Conservation (phyloP, 192 early-diverging fungal genomes). For the Oehlia diaphana region DNA sequence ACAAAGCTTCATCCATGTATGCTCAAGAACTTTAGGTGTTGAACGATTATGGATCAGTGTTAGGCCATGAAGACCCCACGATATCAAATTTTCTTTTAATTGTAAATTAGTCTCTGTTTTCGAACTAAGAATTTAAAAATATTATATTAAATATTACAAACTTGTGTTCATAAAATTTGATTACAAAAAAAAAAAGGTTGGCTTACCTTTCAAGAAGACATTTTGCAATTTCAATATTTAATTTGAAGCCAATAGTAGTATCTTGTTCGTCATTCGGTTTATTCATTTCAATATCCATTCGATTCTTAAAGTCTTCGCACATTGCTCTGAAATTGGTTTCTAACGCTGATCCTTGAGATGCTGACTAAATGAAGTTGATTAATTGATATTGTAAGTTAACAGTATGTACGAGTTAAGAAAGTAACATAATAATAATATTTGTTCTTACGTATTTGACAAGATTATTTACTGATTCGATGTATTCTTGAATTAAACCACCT, state of each 20-base stretch:
- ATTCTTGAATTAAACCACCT: neutral
- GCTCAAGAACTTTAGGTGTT: neutral
- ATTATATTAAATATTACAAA: neutral
- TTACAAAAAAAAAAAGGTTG: neutral
- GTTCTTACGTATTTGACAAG: neutral
- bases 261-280: neutral
- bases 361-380: neutral
- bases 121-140: neutral
- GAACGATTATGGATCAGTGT: neutral
- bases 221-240: neutral
- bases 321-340: neutral
- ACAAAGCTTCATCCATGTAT: neutral
- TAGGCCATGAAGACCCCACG: constrained; percentile 6
- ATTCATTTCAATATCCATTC: neutral
- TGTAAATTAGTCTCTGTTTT: neutral
- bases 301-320: neutral
- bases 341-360: neutral
- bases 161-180: neutral
- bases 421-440: neutral
- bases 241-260: neutral
- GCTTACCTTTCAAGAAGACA: constrained; percentile 4
- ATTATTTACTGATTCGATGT: neutral
- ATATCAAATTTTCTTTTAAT: neutral
- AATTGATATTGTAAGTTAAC: too few species aligned
- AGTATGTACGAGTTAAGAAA: too few species aligned